Percentiles rank a stretch among this genome's conserved stretches.
These are phyloP conservation scores for Cordyceps farinosa DNA, from an alignment of 2,329 filamentous ascomycete genomes.

Conservation along the genomic window DNA sequence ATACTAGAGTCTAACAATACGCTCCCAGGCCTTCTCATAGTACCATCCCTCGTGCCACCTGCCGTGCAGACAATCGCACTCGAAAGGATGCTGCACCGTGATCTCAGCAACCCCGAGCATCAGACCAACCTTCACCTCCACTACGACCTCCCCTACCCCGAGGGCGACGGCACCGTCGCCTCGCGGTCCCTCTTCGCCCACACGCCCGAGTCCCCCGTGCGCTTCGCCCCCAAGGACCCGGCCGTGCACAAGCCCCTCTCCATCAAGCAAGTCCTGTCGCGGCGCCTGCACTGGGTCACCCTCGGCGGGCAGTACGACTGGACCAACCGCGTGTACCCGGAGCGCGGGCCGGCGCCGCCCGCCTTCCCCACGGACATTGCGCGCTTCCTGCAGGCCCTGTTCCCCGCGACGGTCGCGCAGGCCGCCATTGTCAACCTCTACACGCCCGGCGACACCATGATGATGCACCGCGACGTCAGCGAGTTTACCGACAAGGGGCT, in stretches of 20 bases:
- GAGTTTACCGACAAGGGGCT: conserved; percentile 76
- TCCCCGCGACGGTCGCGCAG: conserved; percentile 74
- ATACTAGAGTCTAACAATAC: neutral
- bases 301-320: conserved; percentile 96
- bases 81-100: conserved; percentile 69
- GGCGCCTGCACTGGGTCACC: conserved; percentile 88
- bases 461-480: conserved; percentile 90
- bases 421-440: conserved; percentile 95
- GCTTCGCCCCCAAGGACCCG: conserved; percentile 66
- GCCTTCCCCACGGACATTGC: conserved; percentile 72
- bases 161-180: conserved; percentile 22
- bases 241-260: conserved; percentile 70
- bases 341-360: conserved; percentile 52
- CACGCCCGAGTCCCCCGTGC: conserved; percentile 47
- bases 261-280: conserved; percentile 66
- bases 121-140: conserved; percentile 89
- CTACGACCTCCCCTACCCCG: conserved; percentile 63
- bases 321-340: conserved; percentile 80
- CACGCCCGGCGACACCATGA: conserved; percentile 83
- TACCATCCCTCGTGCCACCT: conserved; percentile 70
- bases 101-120: conserved; percentile 70
- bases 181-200: conserved; percentile 53
- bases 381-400: conserved; percentile 63
- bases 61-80: conserved; percentile 67
- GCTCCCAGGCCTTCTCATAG: conserved; percentile 67